Evolutionary conservation across 257 asterid genomes (phyloP).

Genomic region (Nicotiana tabacum): DNA sequence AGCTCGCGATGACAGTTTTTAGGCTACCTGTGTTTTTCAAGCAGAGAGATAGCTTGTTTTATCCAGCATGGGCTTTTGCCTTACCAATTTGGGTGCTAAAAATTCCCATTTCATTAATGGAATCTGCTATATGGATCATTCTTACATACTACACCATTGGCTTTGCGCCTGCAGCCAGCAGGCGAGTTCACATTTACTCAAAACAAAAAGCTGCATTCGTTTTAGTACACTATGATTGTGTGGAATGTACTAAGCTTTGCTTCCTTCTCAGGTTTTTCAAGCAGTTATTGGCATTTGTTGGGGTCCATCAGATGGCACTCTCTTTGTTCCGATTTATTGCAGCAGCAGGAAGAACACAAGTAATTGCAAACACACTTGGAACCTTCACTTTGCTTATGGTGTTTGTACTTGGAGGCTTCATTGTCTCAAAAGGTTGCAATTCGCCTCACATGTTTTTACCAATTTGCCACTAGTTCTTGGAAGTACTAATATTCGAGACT

Average conservation of each 20-base stretch:
- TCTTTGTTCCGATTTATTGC: conserved; percentile 75
- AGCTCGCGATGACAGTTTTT: conserved; percentile 68
- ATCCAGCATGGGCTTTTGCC: conserved; percentile 91
- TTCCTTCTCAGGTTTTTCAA: conserved; percentile 54
- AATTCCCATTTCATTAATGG: conserved; percentile 59
- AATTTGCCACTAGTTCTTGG: neutral
- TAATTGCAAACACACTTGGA: conserved; percentile 68
- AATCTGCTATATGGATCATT: conserved; percentile 60
- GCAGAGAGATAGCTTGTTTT: conserved; percentile 69
- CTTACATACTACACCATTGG: conserved; percentile 82
- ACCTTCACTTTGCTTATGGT: conserved; percentile 61
- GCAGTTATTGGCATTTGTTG: conserved; percentile 63
- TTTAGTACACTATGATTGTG: neutral
- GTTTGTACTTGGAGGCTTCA: conserved; percentile 73
- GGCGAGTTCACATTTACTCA: conserved; percentile 28
- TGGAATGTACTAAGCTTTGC: neutral
- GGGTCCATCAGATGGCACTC: conserved; percentile 78
- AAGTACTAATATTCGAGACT: neutral
- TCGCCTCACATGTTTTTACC: neutral
- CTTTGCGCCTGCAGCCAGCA: conserved; percentile 67
- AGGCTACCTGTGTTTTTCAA: conserved; percentile 83
- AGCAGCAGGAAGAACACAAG: conserved; percentile 68
- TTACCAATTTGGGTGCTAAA: conserved; percentile 78
- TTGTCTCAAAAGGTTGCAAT: conserved; percentile 56
- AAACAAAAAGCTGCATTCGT: neutral